phyloP scores from a whole-genome alignment of 2,329 filamentous ascomycete genomes.

The Elsinoe perseae region DNA sequence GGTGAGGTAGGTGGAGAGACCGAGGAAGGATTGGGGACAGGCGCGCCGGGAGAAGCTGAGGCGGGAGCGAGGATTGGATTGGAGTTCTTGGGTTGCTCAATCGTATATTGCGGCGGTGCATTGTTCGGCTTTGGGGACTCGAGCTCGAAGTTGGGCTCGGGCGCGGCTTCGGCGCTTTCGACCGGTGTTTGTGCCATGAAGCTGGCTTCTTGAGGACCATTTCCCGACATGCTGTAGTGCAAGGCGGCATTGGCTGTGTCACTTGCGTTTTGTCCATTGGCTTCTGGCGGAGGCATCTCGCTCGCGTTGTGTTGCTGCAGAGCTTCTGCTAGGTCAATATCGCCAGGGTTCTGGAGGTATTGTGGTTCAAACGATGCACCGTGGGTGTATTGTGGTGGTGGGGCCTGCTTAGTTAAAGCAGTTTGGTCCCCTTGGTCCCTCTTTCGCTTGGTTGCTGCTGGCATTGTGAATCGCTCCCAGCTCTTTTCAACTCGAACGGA shows the following conservation, averaged over 20 bases:
- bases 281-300: slow-evolving; percentile 26
- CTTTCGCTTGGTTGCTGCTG: slow-evolving; percentile 2
- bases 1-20: neutral
- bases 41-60: slow-evolving; percentile 9
- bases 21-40: neutral
- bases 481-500: neutral
- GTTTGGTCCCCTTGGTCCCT: slow-evolving; percentile 7
- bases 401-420: neutral
- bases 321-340: slow-evolving; percentile 28
- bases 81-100: slow-evolving; percentile 18
- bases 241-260: slow-evolving; percentile 55
- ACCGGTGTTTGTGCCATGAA: slow-evolving; percentile 34
- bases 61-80: slow-evolving; percentile 33
- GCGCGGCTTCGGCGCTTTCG: slow-evolving; percentile 14
- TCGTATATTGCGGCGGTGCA: slow-evolving; percentile 17
- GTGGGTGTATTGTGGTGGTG: neutral
- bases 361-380: neutral
- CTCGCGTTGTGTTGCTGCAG: slow-evolving; percentile 27
- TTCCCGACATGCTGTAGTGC: slow-evolving; percentile 49
- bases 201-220: slow-evolving; percentile 47
- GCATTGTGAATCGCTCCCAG: neutral
- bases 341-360: neutral
- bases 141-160: slow-evolving; percentile 18
- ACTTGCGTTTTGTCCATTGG: slow-evolving; percentile 39
- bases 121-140: slow-evolving; percentile 19